Evolutionary conservation across 768 basidiomycete genomes (phyloP).

Genomic region (Amanita rimosa): DNA sequence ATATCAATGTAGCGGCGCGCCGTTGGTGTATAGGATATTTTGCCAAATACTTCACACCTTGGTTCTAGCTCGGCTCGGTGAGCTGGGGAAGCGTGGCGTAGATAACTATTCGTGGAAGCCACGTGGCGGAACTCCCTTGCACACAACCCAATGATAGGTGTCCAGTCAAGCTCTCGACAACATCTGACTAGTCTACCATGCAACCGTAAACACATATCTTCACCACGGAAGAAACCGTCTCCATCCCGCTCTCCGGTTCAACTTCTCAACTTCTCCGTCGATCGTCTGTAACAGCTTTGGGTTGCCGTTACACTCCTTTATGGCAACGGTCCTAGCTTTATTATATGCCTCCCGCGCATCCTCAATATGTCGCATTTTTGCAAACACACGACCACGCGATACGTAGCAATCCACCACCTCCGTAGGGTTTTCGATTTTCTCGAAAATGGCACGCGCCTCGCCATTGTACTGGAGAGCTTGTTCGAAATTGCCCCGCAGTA

Average conservation of each 20-base stretch:
- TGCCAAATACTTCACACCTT: too few relatives aligned
- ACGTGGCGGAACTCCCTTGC: too few relatives aligned
- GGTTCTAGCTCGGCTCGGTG: too few relatives aligned
- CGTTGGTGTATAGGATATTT: too few relatives aligned
- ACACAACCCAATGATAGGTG: too few relatives aligned
- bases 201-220: too few relatives aligned
- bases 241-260: neutral
- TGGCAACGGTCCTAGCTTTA: neutral
- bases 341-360: neutral
- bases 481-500: neutral
- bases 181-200: too few relatives aligned
- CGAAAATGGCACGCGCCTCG: neutral
- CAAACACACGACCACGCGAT: neutral
- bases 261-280: neutral
- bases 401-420: neutral
- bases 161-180: too few relatives aligned
- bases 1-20: too few relatives aligned
- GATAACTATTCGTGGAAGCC: too few relatives aligned
- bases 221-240: neutral
- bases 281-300: neutral
- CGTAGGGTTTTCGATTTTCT: neutral
- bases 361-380: neutral
- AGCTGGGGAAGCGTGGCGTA: too few relatives aligned
- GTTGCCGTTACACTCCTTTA: neutral
- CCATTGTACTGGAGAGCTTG: slow-evolving; percentile 1